Base-by-base conservation (phyloP, 371 early-diverging fungal species). In the Mortierella sp. region DNA sequence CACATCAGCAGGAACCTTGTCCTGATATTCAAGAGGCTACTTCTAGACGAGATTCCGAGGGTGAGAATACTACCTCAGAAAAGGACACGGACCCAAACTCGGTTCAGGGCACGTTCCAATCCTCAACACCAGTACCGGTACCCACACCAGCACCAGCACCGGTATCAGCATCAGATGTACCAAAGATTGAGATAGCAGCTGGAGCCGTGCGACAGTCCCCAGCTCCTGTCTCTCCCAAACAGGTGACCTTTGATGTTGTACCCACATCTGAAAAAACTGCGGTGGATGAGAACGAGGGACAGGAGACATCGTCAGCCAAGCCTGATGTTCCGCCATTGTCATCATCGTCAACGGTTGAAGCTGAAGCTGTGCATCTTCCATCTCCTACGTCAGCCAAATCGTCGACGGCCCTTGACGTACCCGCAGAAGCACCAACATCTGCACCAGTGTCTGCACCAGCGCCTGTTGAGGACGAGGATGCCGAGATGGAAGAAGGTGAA, bases 401-500 rank as follows among this genome's bases (percentile, higher is more conserved):
- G 37, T 11, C 37, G 4, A 7, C 37, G 7, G 37, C 37, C 1
- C 37, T 14, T 14, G 37, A 11, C 7, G 37, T 11, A 14, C 14
- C 37, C 37, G 37, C 37, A 34, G 11, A 34, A 14, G 5, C 26
- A 17, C 46, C 8, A 24, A 26, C 26, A 24, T 3, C 26, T n/a
- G 49, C 14, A 26, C 14, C 53, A 15, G 30, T 11, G 12, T 9
- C 31, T 28, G 27, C 55, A 6, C 23, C 28, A 2, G 28, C 55
- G 32, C 51, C 51, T 17, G 43, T 17, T 21, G 55, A 49, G 24
- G 49, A 47, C 12, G 58, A 58, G 12, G 58, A 58, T 24, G 49
- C 58, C 12, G 58, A 58, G 37, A 58, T 58, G 58, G 62, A 61
- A 32, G 62, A 53, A 26, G 62, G 48, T 15, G 62, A 61, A 26